Evolutionary conservation across 331 rosid species (phyloP), one percentile per base, ranked within the genome.

Genomic region (Pyrus hybrid): DNA sequence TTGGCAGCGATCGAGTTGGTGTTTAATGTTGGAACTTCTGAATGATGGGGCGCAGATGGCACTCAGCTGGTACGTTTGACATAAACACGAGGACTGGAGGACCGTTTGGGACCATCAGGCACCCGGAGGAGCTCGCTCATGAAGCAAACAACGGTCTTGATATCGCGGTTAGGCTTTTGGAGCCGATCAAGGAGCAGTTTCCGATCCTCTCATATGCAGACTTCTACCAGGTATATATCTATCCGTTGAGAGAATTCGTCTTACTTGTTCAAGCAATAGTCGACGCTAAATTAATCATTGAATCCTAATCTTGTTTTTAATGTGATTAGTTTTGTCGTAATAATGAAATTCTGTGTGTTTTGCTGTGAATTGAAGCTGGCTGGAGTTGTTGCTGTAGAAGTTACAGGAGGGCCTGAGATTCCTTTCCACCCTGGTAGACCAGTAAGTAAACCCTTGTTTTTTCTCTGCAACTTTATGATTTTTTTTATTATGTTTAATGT

Each of bases 131-230:
- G 76, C 91, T 85, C 13, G 82, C 81, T 29, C 93, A 89, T 3
- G 89, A 14, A 18, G 89, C 93, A 17, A 87, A 87, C 85, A 89
- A 74, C 18, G 93, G 93, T 32, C 91, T 89, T 17, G 88, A 85
- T 54, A 87, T 87, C 10, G 91, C 85, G 2, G 80, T 89, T 26
- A 77, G 80, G 82, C 85, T 85, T 64, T 72, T 87, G 75, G 89
- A 87, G 68, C 89, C 91, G 26, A 81, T 89, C 58, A 89, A 89
- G 79, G 80, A 85, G 66, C 77, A 77, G 70, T 82, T 89, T 62
- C 89, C 87, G 6, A 83, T 77, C 23, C 75, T 86, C 20, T 86
- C 93, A 1, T 86, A 86, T 20, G 93, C 86, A 29, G 91, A 89
- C 71, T 77, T 89, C 51, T 86, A 86, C 61, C 89, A 86, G 88